These are phyloP conservation scores for Cyclotella baltica DNA, from an alignment of 108 stramenopile genomes.

Conservation along the genomic window DNA sequence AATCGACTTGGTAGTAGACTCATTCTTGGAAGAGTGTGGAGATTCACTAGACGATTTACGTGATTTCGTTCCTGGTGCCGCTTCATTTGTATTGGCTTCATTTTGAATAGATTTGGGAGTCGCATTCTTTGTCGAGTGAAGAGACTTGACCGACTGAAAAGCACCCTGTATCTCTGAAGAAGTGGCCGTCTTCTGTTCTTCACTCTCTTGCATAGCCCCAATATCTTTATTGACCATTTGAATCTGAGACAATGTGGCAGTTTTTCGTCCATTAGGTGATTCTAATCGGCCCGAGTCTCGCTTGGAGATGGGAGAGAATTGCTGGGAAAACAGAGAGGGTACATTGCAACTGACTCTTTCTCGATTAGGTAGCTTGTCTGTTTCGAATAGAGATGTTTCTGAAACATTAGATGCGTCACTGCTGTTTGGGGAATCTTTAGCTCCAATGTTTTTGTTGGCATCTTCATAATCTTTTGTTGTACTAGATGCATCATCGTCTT, in stretches of 20 bases:
- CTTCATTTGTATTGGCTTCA: neutral
- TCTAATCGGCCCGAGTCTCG: slow-evolving; percentile 10
- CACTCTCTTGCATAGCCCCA: neutral
- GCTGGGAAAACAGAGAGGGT: slow-evolving; percentile 9
- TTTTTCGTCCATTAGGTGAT: neutral
- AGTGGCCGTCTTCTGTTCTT: neutral
- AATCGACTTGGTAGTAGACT: neutral
- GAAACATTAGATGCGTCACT: neutral
- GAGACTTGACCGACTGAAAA: neutral
- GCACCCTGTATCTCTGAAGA: slow-evolving; percentile 2
- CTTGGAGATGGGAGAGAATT: slow-evolving; percentile 16
- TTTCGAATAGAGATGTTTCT: slow-evolving; percentile 5
- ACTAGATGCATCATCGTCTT: slow-evolving; percentile 20
- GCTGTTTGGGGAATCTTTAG: neutral
- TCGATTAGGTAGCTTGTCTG: neutral
- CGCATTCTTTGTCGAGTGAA: neutral
- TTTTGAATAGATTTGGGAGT: neutral
- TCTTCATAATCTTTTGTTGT: slow-evolving; percentile 20
- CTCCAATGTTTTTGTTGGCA: neutral
- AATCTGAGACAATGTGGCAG: neutral
- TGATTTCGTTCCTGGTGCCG: neutral
- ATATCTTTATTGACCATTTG: neutral
- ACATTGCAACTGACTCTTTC: slow-evolving; percentile 12
- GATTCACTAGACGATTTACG: slow-evolving; percentile 14
- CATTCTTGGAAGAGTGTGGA: slow-evolving; percentile 7